These are phyloP conservation scores for Berkeleyomyces basicola DNA, from an alignment of 2,329 filamentous ascomycete genomes.

Conservation along the genomic window DNA sequence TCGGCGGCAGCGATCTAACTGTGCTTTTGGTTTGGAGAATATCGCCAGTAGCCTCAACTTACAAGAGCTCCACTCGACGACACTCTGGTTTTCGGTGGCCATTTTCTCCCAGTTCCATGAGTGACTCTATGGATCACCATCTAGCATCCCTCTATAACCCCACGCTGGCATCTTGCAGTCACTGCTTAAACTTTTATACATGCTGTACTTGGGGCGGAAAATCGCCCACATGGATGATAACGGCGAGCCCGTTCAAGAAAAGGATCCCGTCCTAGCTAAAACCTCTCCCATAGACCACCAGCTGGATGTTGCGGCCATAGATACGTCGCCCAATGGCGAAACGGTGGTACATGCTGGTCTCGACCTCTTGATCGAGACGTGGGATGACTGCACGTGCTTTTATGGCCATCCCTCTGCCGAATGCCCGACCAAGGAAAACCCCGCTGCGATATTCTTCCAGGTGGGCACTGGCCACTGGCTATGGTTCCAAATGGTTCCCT, in stretches of 20 bases:
- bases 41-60: too few relatives aligned
- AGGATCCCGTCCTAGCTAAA: slow-evolving; percentile 35
- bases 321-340: slow-evolving; percentile 44
- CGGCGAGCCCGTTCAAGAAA: slow-evolving; percentile 22
- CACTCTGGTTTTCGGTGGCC: slow-evolving; percentile 24
- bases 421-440: slow-evolving; percentile 25
- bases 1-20: too few relatives aligned
- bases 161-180: slow-evolving; percentile 31
- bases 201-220: slow-evolving; percentile 55
- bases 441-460: slow-evolving; percentile 34
- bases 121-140: slow-evolving; percentile 51
- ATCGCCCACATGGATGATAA: slow-evolving; percentile 27
- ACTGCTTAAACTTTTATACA: slow-evolving; percentile 56
- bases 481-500: slow-evolving; percentile 47
- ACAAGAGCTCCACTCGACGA: too few relatives aligned
- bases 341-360: slow-evolving; percentile 49
- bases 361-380: slow-evolving; percentile 51
- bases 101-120: slow-evolving; percentile 22
- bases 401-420: slow-evolving; percentile 26
- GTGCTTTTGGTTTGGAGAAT: too few relatives aligned
- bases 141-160: slow-evolving; percentile 42
- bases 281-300: slow-evolving; percentile 44
- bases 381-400: slow-evolving; percentile 37
- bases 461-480: slow-evolving; percentile 46
- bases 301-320: slow-evolving; percentile 51